These are phyloP conservation scores for Phytophthora nicotianae DNA, from an alignment of 352 stramenopile species.

Conservation along the genomic window DNA sequence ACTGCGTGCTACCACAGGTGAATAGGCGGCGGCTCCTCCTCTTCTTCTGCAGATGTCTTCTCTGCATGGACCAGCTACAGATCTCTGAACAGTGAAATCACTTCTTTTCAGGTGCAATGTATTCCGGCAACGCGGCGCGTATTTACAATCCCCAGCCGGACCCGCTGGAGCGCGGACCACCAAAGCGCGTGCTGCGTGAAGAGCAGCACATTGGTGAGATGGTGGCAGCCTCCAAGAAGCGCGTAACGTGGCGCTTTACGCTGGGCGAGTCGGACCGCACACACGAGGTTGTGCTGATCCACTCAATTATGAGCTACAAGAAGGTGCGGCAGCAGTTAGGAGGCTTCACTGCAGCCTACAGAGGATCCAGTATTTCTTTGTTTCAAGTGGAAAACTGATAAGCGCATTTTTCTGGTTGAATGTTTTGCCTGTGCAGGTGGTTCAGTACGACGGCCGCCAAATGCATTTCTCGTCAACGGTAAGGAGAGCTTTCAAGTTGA, in stretches of 20 bases:
- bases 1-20: too few species aligned
- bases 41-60: too few species aligned
- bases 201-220: constrained; percentile 83
- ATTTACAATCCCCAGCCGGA: constrained; percentile 80
- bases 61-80: too few species aligned
- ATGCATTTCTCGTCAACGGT: constrained; percentile 86
- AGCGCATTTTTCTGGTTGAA: background rate
- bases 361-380: background rate
- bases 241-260: constrained; percentile 84
- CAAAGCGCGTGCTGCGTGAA: constrained; percentile 73
- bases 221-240: constrained; percentile 83
- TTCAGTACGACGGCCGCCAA: constrained; percentile 81
- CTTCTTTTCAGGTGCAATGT: too few species aligned
- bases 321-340: constrained; percentile 43
- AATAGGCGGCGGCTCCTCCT: too few species aligned
- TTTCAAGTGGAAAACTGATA: constrained; percentile 13
- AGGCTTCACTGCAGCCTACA: too few species aligned
- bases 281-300: constrained; percentile 78
- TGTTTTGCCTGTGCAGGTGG: constrained; percentile 38
- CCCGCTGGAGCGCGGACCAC: constrained; percentile 65
- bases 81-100: too few species aligned
- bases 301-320: constrained; percentile 89
- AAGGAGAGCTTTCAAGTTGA: constrained; percentile 11
- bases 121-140: constrained; percentile 52
- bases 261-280: constrained; percentile 72